Base-by-base conservation (phyloP, 345 rosid genomes). In the Garcia nutans region DNA sequence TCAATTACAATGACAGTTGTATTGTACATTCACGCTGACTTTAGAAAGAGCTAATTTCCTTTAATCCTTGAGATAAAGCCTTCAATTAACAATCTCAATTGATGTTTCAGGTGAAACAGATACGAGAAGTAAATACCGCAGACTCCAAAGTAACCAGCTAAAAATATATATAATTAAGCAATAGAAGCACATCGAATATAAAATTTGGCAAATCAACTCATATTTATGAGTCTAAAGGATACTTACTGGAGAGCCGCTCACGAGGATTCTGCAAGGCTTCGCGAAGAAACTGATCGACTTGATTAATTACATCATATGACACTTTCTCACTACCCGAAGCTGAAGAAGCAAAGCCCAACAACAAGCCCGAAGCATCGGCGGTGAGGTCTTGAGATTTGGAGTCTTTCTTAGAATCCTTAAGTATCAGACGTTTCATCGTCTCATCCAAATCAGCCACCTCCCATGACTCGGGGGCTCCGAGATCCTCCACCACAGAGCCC, bases 401-500 rank as follows among this genome's bases (percentile, higher is more conserved):
- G 67, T 83, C 77, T 41, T 77, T 76, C 22, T 77, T 78, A 1
- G 85, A 73, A 33, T 76, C 72, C 50, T 59, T 68, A 44, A 91
- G 90, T 85, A 86, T 79, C 86, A 91, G 78, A 37, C 97, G 90
- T 72, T 79, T 87, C 91, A 89, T 82, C 68, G 94, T 78, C 49
- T 89, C 89, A 63, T 91, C 97, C 85, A 91, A 74, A 83, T 91
- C 92, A 76, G 89, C 97, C 17, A 82, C 88, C 89, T 91, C 97
- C 97, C 97, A 91, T n/a, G 94, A 89, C 66, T 89, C 97, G 55
- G 92, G 91, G 79, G 93, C 88, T 66, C 88, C 93, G 71, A 86
- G 78, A 86, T 89, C 96, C 80, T 87, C 92, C 79, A 64, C 86
- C 88, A 68, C 87, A 87, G 96, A 82, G 80, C 89, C 91, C 87